A percentile compares a stretch with the other conserved stretches of the same genome.
These are phyloP conservation scores for Apiotrichum akiyoshidainum DNA, from an alignment of 1,284 basidiomycete species.

Conservation along the genomic window DNA sequence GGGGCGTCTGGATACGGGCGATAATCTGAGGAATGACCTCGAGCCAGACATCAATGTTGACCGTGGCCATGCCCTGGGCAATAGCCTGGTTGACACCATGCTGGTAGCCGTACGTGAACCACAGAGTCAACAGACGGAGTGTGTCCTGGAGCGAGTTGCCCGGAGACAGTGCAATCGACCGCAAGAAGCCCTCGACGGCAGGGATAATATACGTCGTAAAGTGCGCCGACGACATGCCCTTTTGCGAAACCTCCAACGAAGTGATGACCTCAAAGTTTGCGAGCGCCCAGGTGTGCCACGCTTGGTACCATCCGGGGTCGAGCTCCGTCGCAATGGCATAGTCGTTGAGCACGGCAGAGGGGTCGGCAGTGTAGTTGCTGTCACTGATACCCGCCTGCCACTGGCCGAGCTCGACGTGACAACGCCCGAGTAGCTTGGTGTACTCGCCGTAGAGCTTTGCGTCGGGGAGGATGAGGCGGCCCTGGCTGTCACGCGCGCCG, in stretches of 20 bases:
- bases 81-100: constrained; percentile 89
- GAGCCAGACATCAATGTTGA: constrained; percentile 97
- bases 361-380: constrained; percentile 60
- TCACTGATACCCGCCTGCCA: constrained; percentile 79
- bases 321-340: constrained; percentile 88
- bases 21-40: constrained; percentile 99
- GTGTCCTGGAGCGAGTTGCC: constrained; percentile 95
- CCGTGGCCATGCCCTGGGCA: constrained; percentile 78
- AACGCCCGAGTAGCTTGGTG: constrained; percentile 85
- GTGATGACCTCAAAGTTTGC: constrained; percentile 93
- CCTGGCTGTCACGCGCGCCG: constrained; percentile 55
- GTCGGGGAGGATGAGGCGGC: constrained; percentile 55
- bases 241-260: constrained; percentile 69
- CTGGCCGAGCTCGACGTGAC: constrained; percentile 94
- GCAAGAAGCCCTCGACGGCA: constrained; percentile 96
- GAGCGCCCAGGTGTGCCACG: constrained; percentile 98
- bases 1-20: constrained; percentile 94
- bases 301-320: constrained; percentile 95
- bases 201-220: constrained; percentile 87
- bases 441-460: constrained; percentile 66
- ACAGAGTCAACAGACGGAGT: constrained; percentile 85
- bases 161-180: constrained; percentile 84
- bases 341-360: constrained; percentile 75
- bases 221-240: constrained; percentile 67
- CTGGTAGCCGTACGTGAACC: constrained; percentile 97